Conservation (phyloP, 2,329 filamentous ascomycete species). For the Monilinia laxa region DNA sequence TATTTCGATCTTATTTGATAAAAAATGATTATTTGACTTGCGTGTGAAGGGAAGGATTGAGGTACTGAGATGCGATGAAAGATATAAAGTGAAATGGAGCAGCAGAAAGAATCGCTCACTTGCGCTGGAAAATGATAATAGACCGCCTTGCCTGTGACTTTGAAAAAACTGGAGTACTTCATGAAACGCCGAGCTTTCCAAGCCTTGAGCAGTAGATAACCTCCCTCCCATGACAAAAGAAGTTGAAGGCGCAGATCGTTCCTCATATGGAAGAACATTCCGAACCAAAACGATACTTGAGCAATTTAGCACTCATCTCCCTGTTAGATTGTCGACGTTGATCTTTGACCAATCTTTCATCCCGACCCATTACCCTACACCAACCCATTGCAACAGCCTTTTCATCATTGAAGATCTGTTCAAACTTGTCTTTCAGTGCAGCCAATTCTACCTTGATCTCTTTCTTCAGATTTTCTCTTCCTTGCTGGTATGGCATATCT, state of each 20-base stretch:
- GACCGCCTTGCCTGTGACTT: not conserved
- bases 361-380: constrained; percentile 23
- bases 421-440: constrained; percentile 31
- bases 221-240: no score
- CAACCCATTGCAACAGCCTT: constrained; percentile 26
- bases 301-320: not conserved
- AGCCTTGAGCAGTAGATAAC: not conserved
- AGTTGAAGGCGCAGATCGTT: not conserved
- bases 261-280: not conserved
- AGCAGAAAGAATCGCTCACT: not conserved
- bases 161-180: no score
- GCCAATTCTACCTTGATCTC: constrained; percentile 24
- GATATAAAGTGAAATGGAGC: not conserved
- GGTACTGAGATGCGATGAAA: not conserved
- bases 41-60: no score
- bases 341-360: constrained; percentile 1
- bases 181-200: not conserved
- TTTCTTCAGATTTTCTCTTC: constrained; percentile 7
- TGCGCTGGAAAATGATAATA: not conserved
- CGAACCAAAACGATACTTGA: not conserved
- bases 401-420: constrained; percentile 31
- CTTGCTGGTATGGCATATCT: not conserved
- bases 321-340: not conserved
- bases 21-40: not conserved
- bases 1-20: not conserved